Percentiles rank a stretch among this genome's conserved stretches.
Evolutionary conservation across 129 eudicot genomes (phyloP).

Genomic region (Chrysanthemum seticuspe): DNA sequence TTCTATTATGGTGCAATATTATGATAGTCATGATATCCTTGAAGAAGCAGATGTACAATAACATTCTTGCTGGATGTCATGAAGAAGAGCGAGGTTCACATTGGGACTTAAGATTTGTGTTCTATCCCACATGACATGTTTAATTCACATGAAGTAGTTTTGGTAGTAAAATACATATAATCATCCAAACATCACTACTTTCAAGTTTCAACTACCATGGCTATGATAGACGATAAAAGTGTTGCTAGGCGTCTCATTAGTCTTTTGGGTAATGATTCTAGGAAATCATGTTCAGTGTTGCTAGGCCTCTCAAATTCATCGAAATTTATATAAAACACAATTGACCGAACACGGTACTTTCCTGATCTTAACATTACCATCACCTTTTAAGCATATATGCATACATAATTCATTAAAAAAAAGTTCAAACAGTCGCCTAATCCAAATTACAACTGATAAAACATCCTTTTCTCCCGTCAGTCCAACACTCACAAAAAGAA

Average conservation of each 20-base stretch:
- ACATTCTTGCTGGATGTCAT: no score
- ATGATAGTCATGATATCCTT: no score
- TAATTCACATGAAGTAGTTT: background rate
- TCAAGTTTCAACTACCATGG: constrained; percentile 19
- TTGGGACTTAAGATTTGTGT: no score
- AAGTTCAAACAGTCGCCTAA: background rate
- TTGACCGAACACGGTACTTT: no score
- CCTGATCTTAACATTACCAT: no score
- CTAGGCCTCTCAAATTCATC: background rate
- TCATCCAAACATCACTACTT: no score
- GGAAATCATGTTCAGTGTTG: constrained; percentile 24
- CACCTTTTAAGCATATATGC: background rate
- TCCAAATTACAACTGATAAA: constrained; percentile 4
- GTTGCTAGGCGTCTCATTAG: constrained; percentile 24
- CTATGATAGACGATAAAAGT: constrained; percentile 22
- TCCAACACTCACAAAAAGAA: background rate
- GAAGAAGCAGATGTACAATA: no score
- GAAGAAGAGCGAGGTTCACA: no score
- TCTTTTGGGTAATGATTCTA: constrained; percentile 22
- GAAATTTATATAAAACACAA: no score
- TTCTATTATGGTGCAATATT: no score
- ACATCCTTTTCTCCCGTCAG: background rate
- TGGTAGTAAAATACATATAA: background rate
- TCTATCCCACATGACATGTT: background rate
- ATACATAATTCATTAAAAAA: background rate